Percentiles rank a stretch among this genome's conserved stretches.
Conservation (phyloP, 192 early-diverging fungal species). For the Chytriomyces confervae region DNA sequence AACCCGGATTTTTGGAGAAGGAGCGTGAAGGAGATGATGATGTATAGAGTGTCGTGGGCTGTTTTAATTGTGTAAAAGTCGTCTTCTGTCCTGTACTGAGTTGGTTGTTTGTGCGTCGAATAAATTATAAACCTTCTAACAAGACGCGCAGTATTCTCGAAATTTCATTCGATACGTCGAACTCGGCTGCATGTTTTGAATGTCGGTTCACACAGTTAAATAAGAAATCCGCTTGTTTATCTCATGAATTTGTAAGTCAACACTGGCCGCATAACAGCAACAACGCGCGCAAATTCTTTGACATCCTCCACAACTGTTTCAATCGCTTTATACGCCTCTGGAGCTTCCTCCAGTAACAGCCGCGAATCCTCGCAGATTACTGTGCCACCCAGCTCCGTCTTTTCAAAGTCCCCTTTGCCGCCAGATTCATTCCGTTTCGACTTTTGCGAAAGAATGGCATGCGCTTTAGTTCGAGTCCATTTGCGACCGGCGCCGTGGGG, state of each 20-base stretch:
- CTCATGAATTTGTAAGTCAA: constrained; percentile 61
- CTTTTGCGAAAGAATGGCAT: constrained; percentile 22
- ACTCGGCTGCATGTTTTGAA: too few species aligned
- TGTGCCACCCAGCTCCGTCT: constrained; percentile 51
- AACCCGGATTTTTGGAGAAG: too few species aligned
- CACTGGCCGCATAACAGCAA: constrained; percentile 59
- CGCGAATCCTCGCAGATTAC: constrained; percentile 64
- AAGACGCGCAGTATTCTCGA: too few species aligned
- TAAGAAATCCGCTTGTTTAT: background rate
- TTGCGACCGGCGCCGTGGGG: constrained; percentile 66
- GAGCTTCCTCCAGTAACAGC: constrained; percentile 64
- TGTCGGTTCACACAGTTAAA: too few species aligned
- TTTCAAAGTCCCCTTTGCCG: constrained; percentile 36
- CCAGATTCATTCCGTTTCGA: constrained; percentile 19
- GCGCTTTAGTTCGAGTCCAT: constrained; percentile 53
- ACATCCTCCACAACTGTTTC: constrained; percentile 58
- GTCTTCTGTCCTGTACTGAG: too few species aligned
- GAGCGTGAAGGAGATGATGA: too few species aligned
- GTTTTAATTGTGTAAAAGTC: too few species aligned
- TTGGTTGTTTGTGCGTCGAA: too few species aligned
- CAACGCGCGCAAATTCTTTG: constrained; percentile 40
- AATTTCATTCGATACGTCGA: too few species aligned
- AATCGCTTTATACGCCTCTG: constrained; percentile 67
- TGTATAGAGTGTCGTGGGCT: too few species aligned
- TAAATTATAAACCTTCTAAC: too few species aligned